phyloP scores from a whole-genome alignment of 1,284 basidiomycete species.

The Mrakiaceae sp. region DNA sequence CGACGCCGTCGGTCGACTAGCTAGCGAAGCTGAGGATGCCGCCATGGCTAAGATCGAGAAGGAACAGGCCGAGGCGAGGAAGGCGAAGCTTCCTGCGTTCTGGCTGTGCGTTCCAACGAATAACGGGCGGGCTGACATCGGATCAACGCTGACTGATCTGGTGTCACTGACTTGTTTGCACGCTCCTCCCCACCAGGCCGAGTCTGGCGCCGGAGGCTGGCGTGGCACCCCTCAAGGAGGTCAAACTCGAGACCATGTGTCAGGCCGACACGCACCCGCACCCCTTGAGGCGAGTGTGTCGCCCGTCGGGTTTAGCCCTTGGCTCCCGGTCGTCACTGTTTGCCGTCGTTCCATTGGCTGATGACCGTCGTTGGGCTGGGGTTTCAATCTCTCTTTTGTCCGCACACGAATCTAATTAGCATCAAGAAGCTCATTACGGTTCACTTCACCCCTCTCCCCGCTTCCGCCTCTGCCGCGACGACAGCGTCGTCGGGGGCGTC shows the following conservation, averaged over 20 bases:
- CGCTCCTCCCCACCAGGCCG: slow-evolving; percentile 33
- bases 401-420: slow-evolving; percentile 9
- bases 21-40: slow-evolving; percentile 68
- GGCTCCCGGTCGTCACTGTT: not conserved
- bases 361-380: not conserved
- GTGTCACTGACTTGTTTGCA: not conserved
- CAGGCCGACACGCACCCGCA: slow-evolving; percentile 62
- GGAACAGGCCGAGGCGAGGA: slow-evolving; percentile 72
- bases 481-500: slow-evolving; percentile 33
- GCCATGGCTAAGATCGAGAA: slow-evolving; percentile 67
- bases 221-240: slow-evolving; percentile 54
- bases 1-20: slow-evolving; percentile 54
- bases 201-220: slow-evolving; percentile 65
- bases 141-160: not conserved
- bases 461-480: slow-evolving; percentile 34
- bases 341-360: too few species aligned
- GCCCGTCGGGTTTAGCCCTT: not conserved
- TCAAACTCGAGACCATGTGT: slow-evolving; percentile 77
- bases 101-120: slow-evolving; percentile 46
- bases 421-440: slow-evolving; percentile 24
- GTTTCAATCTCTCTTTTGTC: not conserved
- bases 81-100: slow-evolving; percentile 81
- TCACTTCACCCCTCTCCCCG: slow-evolving; percentile 41
- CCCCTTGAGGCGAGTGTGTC: slow-evolving; percentile 50
- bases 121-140: not conserved